Percentiles rank a stretch among this genome's conserved stretches.
Conservation (phyloP, 2,329 filamentous ascomycete genomes). For the Botrytis pseudocinerea region DNA sequence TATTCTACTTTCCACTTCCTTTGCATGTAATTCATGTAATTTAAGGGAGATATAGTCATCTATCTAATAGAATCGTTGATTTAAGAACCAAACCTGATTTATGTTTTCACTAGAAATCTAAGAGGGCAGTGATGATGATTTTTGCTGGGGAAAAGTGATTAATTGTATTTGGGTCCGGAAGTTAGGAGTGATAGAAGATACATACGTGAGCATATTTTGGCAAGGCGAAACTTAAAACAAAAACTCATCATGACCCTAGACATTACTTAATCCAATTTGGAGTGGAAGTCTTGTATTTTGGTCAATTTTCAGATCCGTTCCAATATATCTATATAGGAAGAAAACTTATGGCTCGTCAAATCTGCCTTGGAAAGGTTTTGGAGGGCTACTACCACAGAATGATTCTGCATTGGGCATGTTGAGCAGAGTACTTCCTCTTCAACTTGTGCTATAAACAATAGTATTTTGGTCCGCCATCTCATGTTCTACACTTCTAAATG, state of each 20-base stretch:
- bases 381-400: not conserved
- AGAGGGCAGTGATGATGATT: not conserved
- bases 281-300: not conserved
- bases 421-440: not conserved
- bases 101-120: not conserved
- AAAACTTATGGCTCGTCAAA: not conserved
- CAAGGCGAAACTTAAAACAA: not conserved
- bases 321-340: not conserved
- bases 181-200: not conserved
- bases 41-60: no score
- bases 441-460: conserved; percentile 16
- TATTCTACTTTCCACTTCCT: no score
- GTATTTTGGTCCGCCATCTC: conserved; percentile 10
- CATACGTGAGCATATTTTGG: not conserved
- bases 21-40: no score
- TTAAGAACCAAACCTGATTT: not conserved
- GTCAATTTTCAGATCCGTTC: not conserved
- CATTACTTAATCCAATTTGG: not conserved
- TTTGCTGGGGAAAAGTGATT: not conserved
- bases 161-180: not conserved
- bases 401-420: not conserved
- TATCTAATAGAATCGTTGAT: no score
- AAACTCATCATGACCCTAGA: not conserved
- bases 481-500: conserved; percentile 19
- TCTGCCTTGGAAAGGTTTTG: not conserved